Conservation (phyloP, 805 yeast species). For the Pachysolen tannophilus region DNA sequence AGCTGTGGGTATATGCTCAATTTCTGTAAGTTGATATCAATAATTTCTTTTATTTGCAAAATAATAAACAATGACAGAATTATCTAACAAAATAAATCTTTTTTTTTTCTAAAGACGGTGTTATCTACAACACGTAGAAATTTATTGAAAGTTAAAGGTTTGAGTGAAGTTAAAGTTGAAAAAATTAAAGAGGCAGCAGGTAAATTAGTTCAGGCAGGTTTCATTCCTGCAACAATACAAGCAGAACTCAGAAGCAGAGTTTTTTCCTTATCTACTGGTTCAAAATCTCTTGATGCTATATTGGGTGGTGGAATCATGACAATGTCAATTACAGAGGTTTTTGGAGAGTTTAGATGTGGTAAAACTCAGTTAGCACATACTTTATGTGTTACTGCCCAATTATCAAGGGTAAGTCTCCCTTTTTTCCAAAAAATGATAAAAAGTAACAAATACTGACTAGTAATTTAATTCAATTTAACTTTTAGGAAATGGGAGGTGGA, state of each 20-base stretch:
- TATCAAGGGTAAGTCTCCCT: constrained; percentile 37
- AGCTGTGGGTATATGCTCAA: constrained; percentile 59
- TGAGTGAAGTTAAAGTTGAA: constrained; percentile 72
- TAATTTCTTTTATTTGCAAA: no score
- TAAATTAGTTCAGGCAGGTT: constrained; percentile 56
- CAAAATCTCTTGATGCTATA: constrained; percentile 58
- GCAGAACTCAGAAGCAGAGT: constrained; percentile 57
- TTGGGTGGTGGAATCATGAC: constrained; percentile 74
- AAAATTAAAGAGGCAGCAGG: constrained; percentile 69
- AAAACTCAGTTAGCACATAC: constrained; percentile 80
- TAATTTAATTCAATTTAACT: neutral
- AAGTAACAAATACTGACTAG: neutral
- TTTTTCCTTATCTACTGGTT: constrained; percentile 62
- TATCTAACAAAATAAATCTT: neutral
- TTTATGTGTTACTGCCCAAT: constrained; percentile 66
- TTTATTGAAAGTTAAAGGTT: constrained; percentile 57
- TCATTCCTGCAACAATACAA: constrained; percentile 66
- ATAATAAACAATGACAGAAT: neutral
- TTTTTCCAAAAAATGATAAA: neutral
- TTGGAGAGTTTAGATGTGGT: constrained; percentile 77
- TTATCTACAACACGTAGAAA: constrained; percentile 58
- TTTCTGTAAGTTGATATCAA: constrained; percentile 42
- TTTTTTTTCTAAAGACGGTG: constrained; percentile 28
- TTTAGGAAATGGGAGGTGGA: constrained; percentile 58
- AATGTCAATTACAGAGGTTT: constrained; percentile 71